Base-by-base conservation (phyloP, 192 early-diverging fungal genomes). In the Entomortierella lignicola region DNA sequence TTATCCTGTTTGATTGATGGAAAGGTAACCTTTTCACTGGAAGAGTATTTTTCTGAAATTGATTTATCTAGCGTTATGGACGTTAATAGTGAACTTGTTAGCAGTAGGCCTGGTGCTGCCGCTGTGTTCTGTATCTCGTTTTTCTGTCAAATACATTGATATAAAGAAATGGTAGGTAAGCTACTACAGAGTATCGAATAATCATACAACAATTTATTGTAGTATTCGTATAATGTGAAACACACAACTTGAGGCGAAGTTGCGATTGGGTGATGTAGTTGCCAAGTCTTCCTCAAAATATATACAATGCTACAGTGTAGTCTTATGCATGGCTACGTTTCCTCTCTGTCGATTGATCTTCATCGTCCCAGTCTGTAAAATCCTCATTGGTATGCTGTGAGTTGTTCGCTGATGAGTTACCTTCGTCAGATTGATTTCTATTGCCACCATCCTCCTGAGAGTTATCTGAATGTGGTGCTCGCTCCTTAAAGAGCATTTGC, bases 401-500 rank as follows among this genome's bases (percentile, higher is more conserved):
- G 23, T 20, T 34, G 48, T 2, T 23, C 29, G 1, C 29, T 48
- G 20, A 30, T 50, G 51, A 48, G 53, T 69, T 79, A 79, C 75
- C 75, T 79, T 79, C 32, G 20, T 56, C 42, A 37, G 27, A 20
- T 12, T 69, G 51, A 23, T 63, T 57, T 60, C 27, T 32, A 25
- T 50, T 42, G 23, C 43, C 31, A 18, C 15, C 10, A 1, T 74
- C 59, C 25, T 8, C 34, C 8, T 72, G 55, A 4, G 39, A 41
- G 34, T 47, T 71, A 11, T 74, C 51, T 4, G 58, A 47, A 21
- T 79, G 75, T 4, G 67, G 75, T 27, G 63, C 47, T 15, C 75
- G 66, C 21, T 79, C 75, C 56, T 60, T 59, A 21, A 79, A 79
- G 25, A 79, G 63, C 75, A 79, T 79, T 32, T 79, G 75, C 32